Evolutionary conservation across 1,284 basidiomycete genomes (phyloP), one percentile per base, ranked within the genome.

Genomic region (Apiotrichum gracile): DNA sequence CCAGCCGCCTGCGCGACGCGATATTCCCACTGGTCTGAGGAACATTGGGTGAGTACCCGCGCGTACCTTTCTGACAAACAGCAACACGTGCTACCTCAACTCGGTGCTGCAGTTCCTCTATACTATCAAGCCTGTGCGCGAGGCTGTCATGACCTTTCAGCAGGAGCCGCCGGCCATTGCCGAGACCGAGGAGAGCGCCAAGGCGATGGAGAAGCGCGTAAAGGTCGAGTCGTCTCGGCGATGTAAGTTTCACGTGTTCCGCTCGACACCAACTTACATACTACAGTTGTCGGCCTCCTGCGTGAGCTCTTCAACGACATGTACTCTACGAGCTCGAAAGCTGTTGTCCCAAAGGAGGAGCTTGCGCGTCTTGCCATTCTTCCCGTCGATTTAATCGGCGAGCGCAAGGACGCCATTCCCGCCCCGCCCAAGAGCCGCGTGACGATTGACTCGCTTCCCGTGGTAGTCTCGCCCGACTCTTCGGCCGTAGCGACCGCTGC

Each of bases 61-160:
- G 2, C 5, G 12, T 14, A 12, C 1, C 6, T 10, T 13, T 8
- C 41, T 43, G 26, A 43, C 25, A 5, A 8, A 6, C 10, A 43
- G 41, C 35, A 74, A 76, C 52, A 74, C 72, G 25, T 74, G 70
- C 43, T 75, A 75, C 39, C 62, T 75, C 34, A 75, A 75, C 54
- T 75, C 73, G 9, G 68, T 75, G 10, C 60, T 75, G 5, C 66
- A 75, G 57, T 75, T 73, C 49, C 57, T 76, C 14, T 73, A 74
- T 47, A 63, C 72, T 2, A 64, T 76, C 60, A 70, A 67, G 47
- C 70, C 71, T 6, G 55, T 76, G 3, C 64, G 74, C 17, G 66
- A 73, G 2, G 68, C 69, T 4, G 70, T 76, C 17, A 51, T 69
- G 26, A 26, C 56, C 5, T 70, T 72, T 39, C 62, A 70, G 5